Percentiles rank a stretch among this genome's conserved stretches.
Conservation (phyloP, 2,329 filamentous ascomycete species). For the Trichophaea hybrida region DNA sequence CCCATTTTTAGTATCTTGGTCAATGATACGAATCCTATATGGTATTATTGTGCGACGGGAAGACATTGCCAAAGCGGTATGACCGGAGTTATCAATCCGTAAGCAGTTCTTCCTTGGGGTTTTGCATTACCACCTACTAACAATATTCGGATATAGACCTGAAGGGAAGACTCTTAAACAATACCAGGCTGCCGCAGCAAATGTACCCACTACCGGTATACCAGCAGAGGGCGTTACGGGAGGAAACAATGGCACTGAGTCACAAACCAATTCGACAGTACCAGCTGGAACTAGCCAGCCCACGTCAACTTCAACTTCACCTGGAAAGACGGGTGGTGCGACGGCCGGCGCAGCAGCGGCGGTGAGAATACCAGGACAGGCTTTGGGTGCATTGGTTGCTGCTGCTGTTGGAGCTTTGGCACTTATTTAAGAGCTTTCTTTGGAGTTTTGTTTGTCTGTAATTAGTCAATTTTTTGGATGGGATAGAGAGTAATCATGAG, state of each 20-base stretch:
- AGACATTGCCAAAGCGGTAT: constrained; percentile 40
- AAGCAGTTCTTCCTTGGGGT: constrained; percentile 9
- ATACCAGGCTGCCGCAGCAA: background rate
- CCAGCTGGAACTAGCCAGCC: background rate
- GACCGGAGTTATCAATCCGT: constrained; percentile 39
- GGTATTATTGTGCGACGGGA: constrained; percentile 38
- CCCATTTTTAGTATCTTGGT: constrained; percentile 38
- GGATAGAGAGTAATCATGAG: background rate
- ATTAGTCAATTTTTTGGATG: background rate
- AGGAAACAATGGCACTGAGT: background rate
- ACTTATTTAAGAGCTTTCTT: background rate
- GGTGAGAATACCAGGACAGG: background rate
- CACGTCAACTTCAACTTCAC: background rate
- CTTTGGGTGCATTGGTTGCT: background rate
- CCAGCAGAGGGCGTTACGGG: background rate
- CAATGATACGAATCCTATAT: constrained; percentile 35
- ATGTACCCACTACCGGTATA: background rate
- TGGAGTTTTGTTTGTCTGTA: background rate
- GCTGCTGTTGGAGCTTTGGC: background rate
- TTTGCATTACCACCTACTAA: background rate
- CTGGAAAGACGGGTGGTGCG: background rate
- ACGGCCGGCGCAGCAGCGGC: background rate
- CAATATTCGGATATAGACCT: background rate
- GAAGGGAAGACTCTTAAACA: background rate
- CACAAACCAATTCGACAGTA: too few relatives aligned